phyloP scores from a whole-genome alignment of 2,329 filamentous ascomycete genomes.

The Penicillium brasilianum region DNA sequence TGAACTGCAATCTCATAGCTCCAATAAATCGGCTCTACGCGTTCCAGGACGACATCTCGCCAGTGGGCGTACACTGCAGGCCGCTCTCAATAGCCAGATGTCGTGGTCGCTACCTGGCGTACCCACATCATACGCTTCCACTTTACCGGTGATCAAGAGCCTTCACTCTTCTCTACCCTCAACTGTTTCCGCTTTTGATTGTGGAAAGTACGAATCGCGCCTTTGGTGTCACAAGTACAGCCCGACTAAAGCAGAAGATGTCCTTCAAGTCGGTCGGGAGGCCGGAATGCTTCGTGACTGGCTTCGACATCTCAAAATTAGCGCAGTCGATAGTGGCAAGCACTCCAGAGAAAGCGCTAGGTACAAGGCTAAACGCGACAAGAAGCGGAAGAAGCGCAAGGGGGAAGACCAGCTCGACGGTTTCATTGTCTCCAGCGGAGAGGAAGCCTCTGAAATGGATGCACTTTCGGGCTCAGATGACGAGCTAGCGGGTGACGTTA shows the following conservation, averaged over 20 bases:
- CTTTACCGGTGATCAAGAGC: constrained; percentile 64
- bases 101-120: constrained; percentile 25
- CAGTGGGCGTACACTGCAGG: constrained; percentile 38
- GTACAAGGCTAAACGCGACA: constrained; percentile 32
- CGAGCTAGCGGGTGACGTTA: constrained; percentile 47
- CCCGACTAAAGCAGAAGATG: constrained; percentile 68
- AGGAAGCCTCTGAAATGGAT: constrained; percentile 72
- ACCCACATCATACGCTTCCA: constrained; percentile 14
- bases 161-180: constrained; percentile 66
- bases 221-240: constrained; percentile 87
- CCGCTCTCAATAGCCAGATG: constrained; percentile 37
- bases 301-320: constrained; percentile 76
- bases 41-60: constrained; percentile 36
- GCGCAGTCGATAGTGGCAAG: constrained; percentile 70
- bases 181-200: constrained; percentile 78
- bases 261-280: constrained; percentile 77
- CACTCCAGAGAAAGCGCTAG: constrained; percentile 36
- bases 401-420: constrained; percentile 74
- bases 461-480: constrained; percentile 68
- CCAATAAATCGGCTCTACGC: constrained; percentile 28
- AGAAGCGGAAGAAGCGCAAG: constrained; percentile 61
- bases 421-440: constrained; percentile 79
- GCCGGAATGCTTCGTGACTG: constrained; percentile 75
- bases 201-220: constrained; percentile 71
- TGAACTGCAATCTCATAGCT: background rate